Conservation (phyloP, 1,139 yeast species). For the Candida dubliniensis region DNA sequence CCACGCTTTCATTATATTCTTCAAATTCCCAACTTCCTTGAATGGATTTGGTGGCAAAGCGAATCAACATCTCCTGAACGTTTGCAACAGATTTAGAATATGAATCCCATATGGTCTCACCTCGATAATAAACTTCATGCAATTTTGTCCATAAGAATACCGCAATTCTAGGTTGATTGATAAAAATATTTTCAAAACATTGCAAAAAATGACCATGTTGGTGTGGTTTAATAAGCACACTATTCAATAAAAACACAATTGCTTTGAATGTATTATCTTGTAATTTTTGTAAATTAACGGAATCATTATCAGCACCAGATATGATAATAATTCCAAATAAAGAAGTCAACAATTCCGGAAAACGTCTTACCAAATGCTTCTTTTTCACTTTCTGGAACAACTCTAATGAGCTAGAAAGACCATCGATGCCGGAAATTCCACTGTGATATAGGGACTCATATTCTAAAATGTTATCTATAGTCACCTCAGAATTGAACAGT, state of each 20-base stretch:
- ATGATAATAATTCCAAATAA: conserved; percentile 42
- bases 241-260: conserved; percentile 58
- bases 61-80: conserved; percentile 51
- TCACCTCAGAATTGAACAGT: conserved; percentile 57
- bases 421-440: conserved; percentile 46
- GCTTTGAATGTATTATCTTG: conserved; percentile 51
- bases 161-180: conserved; percentile 51
- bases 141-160: conserved; percentile 47
- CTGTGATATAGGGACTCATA: conserved; percentile 50
- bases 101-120: conserved; percentile 59
- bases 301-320: conserved; percentile 17
- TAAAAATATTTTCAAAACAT: conserved; percentile 37
- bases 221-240: conserved; percentile 63
- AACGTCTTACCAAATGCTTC: conserved; percentile 50
- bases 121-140: conserved; percentile 48
- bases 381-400: conserved; percentile 46
- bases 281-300: conserved; percentile 32
- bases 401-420: conserved; percentile 41
- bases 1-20: conserved; percentile 33
- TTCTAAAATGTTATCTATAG: conserved; percentile 58
- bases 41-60: conserved; percentile 36
- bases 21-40: conserved; percentile 21
- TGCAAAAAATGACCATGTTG: conserved; percentile 60
- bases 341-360: conserved; percentile 49
- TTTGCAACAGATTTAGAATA: conserved; percentile 66